Conservation (phyloP, 192 early-diverging fungal genomes). For the Linnemannia exigua region DNA sequence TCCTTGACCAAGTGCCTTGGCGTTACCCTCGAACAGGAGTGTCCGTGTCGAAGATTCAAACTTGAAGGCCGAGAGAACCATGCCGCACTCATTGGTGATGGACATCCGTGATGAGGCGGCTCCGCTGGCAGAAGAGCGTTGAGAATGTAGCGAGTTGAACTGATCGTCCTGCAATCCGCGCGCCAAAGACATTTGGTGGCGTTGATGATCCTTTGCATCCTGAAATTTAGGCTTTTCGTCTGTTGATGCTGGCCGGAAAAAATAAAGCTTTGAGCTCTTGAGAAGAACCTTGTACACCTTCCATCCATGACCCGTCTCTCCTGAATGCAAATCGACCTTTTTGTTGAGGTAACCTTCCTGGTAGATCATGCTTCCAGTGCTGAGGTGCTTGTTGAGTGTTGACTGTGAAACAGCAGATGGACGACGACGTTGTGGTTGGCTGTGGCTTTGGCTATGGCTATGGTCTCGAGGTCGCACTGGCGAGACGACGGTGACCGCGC, state of each 20-base stretch:
- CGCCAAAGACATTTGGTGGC: conserved; percentile 22
- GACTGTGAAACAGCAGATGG: conserved; percentile 7
- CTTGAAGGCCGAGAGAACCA: conserved; percentile 69
- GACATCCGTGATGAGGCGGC: conserved; percentile 41
- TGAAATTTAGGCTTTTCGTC: conserved; percentile 38
- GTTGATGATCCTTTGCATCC: conserved; percentile 37
- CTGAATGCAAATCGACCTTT: conserved; percentile 78
- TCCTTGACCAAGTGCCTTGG: conserved; percentile 61
- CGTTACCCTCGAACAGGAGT: conserved; percentile 71
- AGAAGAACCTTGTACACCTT: conserved; percentile 82
- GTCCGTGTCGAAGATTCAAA: conserved; percentile 69
- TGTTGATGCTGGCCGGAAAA: conserved; percentile 76
- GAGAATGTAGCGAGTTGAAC: conserved; percentile 7
- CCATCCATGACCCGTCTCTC: conserved; percentile 77
- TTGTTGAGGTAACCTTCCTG: conserved; percentile 82
- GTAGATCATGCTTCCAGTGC: conserved; percentile 38
- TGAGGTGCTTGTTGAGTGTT: conserved; percentile 32
- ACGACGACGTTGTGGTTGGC: conserved; percentile 7
- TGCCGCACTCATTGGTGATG: conserved; percentile 57
- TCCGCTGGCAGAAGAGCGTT: conserved; percentile 37
- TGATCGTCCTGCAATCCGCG: neutral
- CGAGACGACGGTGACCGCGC: neutral
- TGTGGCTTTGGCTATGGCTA: neutral
- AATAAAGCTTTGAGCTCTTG: conserved; percentile 82
- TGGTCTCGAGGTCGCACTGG: conserved; percentile 1